These are phyloP conservation scores for Bacterosira constricta DNA, from an alignment of 108 stramenopile species.

Conservation along the genomic window DNA sequence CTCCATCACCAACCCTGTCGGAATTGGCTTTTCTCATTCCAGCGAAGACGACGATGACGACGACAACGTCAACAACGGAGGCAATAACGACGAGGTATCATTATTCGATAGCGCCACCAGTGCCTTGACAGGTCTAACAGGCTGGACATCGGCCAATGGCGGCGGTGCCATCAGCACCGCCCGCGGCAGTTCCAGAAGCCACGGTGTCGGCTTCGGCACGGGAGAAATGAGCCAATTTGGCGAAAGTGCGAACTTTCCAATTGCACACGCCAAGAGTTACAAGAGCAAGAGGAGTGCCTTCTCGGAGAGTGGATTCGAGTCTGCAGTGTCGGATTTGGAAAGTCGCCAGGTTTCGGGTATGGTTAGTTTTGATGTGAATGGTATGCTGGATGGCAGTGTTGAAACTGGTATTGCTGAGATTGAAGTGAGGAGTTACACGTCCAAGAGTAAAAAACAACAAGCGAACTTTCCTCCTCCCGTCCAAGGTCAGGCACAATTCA, in stretches of 20 bases:
- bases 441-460: not conserved
- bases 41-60: slow-evolving; percentile 21
- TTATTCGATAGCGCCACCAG: slow-evolving; percentile 29
- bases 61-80: slow-evolving; percentile 20
- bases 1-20: slow-evolving; percentile 38
- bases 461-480: slow-evolving; percentile 1
- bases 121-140: slow-evolving; percentile 33
- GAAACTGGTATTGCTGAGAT: not conserved
- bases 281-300: slow-evolving; percentile 1
- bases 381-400: slow-evolving; percentile 20
- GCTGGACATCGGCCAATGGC: not conserved
- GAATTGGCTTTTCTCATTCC: slow-evolving; percentile 20
- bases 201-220: no score
- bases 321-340: not conserved
- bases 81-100: slow-evolving; percentile 24
- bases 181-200: no score
- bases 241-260: slow-evolving; percentile 4
- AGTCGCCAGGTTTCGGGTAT: slow-evolving; percentile 9
- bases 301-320: not conserved
- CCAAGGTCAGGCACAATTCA: slow-evolving; percentile 20
- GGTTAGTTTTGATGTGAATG: slow-evolving; percentile 13
- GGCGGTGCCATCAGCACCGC: not conserved
- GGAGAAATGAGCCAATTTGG: no score
- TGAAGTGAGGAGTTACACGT: not conserved
- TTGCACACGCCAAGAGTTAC: not conserved